Conservation (phyloP, 371 early-diverging fungal species). For the Amoeboaphelidium protococcarum region DNA sequence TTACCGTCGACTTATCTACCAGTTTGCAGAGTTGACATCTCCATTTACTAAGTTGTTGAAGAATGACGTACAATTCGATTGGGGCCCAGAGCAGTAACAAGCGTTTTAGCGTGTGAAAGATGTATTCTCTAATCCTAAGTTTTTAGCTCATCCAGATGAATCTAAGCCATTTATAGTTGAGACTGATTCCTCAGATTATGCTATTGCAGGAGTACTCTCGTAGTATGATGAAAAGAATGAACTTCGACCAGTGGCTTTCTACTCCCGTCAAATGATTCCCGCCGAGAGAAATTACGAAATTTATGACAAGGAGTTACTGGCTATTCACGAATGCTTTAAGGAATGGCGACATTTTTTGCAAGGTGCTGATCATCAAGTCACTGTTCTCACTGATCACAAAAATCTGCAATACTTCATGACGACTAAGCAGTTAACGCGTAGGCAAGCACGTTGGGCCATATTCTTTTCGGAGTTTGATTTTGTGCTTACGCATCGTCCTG, state of each 20-base stretch:
- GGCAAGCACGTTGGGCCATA: slow-evolving; percentile 14
- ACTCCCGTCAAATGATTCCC: slow-evolving; percentile 8
- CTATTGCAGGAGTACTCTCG: slow-evolving; percentile 13
- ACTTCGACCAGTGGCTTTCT: slow-evolving; percentile 15
- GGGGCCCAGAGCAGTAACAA: slow-evolving; percentile 7
- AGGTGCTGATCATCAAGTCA: slow-evolving; percentile 6
- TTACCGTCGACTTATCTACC: slow-evolving; percentile 18
- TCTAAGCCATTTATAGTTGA: slow-evolving; percentile 10
- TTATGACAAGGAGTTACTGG: slow-evolving; percentile 22
- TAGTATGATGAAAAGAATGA: not conserved
- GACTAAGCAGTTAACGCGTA: slow-evolving; percentile 7
- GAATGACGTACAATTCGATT: slow-evolving; percentile 11
- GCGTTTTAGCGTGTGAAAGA: slow-evolving; percentile 16
- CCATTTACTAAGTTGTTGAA: slow-evolving; percentile 14
- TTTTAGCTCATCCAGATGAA: slow-evolving; percentile 9
- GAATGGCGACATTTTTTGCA: slow-evolving; percentile 17
- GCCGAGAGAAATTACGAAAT: slow-evolving; percentile 17
- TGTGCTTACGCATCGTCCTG: slow-evolving; percentile 13
- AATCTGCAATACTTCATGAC: slow-evolving; percentile 15
- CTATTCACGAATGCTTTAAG: slow-evolving; percentile 13
- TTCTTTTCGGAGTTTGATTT: slow-evolving; percentile 13
- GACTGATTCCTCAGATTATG: slow-evolving; percentile 20
- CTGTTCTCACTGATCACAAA: slow-evolving; percentile 20
- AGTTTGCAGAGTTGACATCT: slow-evolving; percentile 12
- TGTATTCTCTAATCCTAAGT: slow-evolving; percentile 10